Conservation (phyloP, 2,329 filamentous ascomycete species). For the Lasiodiplodia sp. region DNA sequence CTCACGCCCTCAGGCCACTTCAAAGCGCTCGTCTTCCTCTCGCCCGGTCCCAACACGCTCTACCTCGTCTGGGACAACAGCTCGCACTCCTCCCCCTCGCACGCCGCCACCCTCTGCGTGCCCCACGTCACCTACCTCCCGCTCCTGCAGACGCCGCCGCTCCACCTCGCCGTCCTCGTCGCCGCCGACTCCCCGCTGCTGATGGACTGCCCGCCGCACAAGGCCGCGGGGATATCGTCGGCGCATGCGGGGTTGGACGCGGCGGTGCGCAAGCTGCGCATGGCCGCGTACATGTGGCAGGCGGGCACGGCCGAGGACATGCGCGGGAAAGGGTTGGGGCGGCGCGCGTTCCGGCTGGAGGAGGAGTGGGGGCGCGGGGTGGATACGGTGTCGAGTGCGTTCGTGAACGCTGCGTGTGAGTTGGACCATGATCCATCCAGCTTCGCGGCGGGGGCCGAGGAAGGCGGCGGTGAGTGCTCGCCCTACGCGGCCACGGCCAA, state of each 20-base stretch:
- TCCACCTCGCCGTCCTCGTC: constrained; percentile 45
- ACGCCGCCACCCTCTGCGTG: constrained; percentile 31
- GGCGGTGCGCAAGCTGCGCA: constrained; percentile 43
- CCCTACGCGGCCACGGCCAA: constrained; percentile 37
- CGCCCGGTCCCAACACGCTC: constrained; percentile 39
- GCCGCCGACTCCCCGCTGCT: constrained; percentile 42
- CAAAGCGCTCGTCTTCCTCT: constrained; percentile 44
- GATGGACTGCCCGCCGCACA: constrained; percentile 42
- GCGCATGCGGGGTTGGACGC: constrained; percentile 41
- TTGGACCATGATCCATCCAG: background rate
- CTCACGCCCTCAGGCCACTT: constrained; percentile 39
- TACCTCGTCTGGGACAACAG: constrained; percentile 33
- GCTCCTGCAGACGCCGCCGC: constrained; percentile 41
- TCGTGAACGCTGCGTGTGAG: constrained; percentile 32
- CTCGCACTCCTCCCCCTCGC: too few species aligned
- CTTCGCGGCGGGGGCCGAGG: constrained; percentile 11
- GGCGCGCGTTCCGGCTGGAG: constrained; percentile 42
- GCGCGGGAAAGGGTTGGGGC: constrained; percentile 37
- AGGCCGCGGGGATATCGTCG: constrained; percentile 37
- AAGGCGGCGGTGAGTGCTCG: constrained; percentile 16
- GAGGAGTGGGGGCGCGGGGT: constrained; percentile 38
- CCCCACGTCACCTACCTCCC: constrained; percentile 39
- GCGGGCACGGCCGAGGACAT: constrained; percentile 45
- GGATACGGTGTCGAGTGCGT: constrained; percentile 39
- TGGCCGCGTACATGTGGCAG: constrained; percentile 47